phyloP scores from a whole-genome alignment of 2,329 filamentous ascomycete species.

The Rhinocladiella mackenziei region DNA sequence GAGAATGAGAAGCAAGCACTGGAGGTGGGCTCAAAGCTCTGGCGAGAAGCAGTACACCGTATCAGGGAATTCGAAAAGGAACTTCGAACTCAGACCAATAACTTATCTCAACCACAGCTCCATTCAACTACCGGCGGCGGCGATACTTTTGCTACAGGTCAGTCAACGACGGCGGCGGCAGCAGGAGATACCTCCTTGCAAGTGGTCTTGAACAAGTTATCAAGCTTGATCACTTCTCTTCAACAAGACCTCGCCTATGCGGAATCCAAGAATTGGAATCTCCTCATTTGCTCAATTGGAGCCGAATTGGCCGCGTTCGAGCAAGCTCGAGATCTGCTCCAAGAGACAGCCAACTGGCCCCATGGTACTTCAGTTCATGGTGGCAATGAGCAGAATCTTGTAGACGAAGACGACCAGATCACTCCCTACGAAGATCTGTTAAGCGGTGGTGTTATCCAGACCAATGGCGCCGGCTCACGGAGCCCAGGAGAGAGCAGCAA shows the following conservation, averaged over 20 bases:
- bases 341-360: not conserved
- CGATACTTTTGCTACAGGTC: not conserved
- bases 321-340: constrained; percentile 38
- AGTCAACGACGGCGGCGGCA: not conserved
- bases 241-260: constrained; percentile 50
- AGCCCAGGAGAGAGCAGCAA: constrained; percentile 23
- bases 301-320: constrained; percentile 57
- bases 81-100: constrained; percentile 43
- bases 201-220: constrained; percentile 13
- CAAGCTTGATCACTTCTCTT: constrained; percentile 36
- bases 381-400: not conserved
- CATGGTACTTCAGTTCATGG: not conserved
- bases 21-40: constrained; percentile 55
- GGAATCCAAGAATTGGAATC: constrained; percentile 54
- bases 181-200: constrained; percentile 10
- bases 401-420: constrained; percentile 14
- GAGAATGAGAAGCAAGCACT: constrained; percentile 55
- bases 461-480: constrained; percentile 2
- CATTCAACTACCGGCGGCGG: constrained; percentile 1
- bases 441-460: constrained; percentile 2
- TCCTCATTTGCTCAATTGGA: constrained; percentile 59
- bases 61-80: constrained; percentile 52
- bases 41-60: constrained; percentile 53
- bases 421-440: constrained; percentile 15
- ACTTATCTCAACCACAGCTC: constrained; percentile 16